Conservation (phyloP, 495 filamentous ascomycete species). For the Xylaria venustula region DNA sequence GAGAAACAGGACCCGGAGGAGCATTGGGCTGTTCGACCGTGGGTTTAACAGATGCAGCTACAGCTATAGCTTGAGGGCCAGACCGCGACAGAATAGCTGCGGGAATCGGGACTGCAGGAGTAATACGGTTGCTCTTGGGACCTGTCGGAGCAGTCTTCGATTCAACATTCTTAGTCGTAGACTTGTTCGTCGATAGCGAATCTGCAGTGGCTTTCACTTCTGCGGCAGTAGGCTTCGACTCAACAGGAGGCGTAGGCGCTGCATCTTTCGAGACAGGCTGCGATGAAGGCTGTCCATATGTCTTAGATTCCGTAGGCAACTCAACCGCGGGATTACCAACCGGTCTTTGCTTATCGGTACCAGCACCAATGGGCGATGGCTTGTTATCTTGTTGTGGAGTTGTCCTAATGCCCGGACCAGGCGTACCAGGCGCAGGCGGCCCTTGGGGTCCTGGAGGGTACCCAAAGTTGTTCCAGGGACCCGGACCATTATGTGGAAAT, state of each 20-base stretch:
- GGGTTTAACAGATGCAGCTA: constrained; percentile 33
- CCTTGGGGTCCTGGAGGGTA: constrained; percentile 46
- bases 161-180: constrained; percentile 31
- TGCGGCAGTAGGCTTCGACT: constrained; percentile 63
- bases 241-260: constrained; percentile 54
- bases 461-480: constrained; percentile 53
- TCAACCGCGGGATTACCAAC: constrained; percentile 34
- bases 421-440: constrained; percentile 31
- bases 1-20: constrained; percentile 28
- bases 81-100: constrained; percentile 60
- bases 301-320: constrained; percentile 39
- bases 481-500: constrained; percentile 63
- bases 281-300: constrained; percentile 35
- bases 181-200: constrained; percentile 34
- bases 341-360: constrained; percentile 45
- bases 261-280: constrained; percentile 25
- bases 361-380: constrained; percentile 55
- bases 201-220: constrained; percentile 54
- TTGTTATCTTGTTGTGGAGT: constrained; percentile 40
- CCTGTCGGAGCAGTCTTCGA: constrained; percentile 56
- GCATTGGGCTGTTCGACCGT: constrained; percentile 34
- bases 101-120: constrained; percentile 61
- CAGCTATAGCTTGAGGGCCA: constrained; percentile 30
- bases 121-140: constrained; percentile 55
- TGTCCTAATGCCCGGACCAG: constrained; percentile 36